These are phyloP conservation scores for Pseudocercospora musae DNA, from an alignment of 2,329 filamentous ascomycete genomes.

Conservation along the genomic window DNA sequence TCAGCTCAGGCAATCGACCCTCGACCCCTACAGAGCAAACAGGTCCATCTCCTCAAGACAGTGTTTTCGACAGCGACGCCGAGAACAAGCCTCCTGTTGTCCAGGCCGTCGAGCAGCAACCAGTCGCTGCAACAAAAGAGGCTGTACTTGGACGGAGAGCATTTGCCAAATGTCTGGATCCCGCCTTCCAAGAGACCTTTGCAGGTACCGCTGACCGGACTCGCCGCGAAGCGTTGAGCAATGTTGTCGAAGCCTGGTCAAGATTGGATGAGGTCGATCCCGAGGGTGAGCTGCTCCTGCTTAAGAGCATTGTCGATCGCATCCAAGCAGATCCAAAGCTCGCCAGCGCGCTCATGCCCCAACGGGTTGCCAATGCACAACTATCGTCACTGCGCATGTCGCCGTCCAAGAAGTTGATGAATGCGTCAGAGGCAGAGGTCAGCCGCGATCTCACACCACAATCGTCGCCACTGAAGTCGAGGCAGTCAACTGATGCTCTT, in stretches of 20 bases:
- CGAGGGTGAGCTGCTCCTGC: constrained; percentile 81
- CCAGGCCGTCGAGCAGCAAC: constrained; percentile 15
- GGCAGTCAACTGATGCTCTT: constrained; percentile 6
- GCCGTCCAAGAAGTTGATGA: constrained; percentile 25
- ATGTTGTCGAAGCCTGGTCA: constrained; percentile 80
- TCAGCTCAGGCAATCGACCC: constrained; percentile 52
- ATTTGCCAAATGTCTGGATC: constrained; percentile 78
- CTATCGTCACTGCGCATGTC: constrained; percentile 33
- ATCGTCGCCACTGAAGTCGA: constrained; percentile 28
- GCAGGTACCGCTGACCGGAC: constrained; percentile 63
- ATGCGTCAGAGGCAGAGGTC: constrained; percentile 21
- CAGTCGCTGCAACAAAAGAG: constrained; percentile 61
- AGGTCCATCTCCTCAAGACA: constrained; percentile 28
- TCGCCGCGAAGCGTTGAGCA: constrained; percentile 82
- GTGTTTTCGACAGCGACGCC: constrained; percentile 45
- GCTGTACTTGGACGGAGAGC: constrained; percentile 75
- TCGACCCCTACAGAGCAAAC: constrained; percentile 23
- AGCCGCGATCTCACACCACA: constrained; percentile 26
- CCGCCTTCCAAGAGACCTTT: constrained; percentile 78
- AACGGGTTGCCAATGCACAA: constrained; percentile 35
- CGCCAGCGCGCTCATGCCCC: constrained; percentile 43
- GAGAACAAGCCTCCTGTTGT: constrained; percentile 62
- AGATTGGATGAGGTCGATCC: constrained; percentile 82
- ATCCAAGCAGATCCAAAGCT: constrained; percentile 69
- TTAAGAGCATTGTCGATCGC: constrained; percentile 72